These are phyloP conservation scores for Eremothecium coryli DNA, from an alignment of 1,139 yeast genomes.

Conservation along the genomic window DNA sequence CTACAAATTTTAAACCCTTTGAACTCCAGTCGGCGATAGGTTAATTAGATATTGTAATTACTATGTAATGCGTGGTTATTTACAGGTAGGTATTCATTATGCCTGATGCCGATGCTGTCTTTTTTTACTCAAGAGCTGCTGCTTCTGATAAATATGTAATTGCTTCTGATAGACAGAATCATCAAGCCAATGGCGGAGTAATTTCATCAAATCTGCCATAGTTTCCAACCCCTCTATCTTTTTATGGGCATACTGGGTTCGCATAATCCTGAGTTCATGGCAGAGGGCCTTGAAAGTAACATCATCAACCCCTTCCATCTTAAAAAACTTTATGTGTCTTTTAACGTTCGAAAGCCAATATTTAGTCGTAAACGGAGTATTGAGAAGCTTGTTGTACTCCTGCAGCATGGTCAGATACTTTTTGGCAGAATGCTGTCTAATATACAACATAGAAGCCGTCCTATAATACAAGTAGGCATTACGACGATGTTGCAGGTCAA, in stretches of 20 bases:
- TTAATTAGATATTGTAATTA: too few relatives aligned
- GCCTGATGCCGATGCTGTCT: too few relatives aligned
- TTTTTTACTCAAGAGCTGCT: too few relatives aligned
- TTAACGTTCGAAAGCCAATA: constrained; percentile 9
- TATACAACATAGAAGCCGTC: constrained; percentile 16
- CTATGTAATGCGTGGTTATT: too few relatives aligned
- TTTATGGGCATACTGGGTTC: constrained; percentile 11
- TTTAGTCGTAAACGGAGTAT: constrained; percentile 2
- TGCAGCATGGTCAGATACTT: constrained; percentile 13
- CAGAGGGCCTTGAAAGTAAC: constrained; percentile 7
- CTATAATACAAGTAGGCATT: constrained; percentile 21
- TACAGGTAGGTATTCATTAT: too few relatives aligned
- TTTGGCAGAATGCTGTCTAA: constrained; percentile 13
- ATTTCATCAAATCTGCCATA: constrained; percentile 11
- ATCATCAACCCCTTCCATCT: constrained; percentile 8
- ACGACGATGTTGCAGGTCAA: constrained; percentile 11
- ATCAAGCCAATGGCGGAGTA: constrained; percentile 13
- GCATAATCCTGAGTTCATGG: constrained; percentile 10
- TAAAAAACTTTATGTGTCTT: constrained; percentile 13
- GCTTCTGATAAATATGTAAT: not conserved
- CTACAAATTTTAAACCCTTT: too few relatives aligned
- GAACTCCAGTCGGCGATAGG: too few relatives aligned
- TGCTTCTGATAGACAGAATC: constrained; percentile 2
- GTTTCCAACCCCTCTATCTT: constrained; percentile 17
- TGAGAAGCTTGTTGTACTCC: constrained; percentile 20